These are phyloP conservation scores for Backusella australiensis DNA, from an alignment of 192 early-diverging fungal genomes.

Conservation along the genomic window DNA sequence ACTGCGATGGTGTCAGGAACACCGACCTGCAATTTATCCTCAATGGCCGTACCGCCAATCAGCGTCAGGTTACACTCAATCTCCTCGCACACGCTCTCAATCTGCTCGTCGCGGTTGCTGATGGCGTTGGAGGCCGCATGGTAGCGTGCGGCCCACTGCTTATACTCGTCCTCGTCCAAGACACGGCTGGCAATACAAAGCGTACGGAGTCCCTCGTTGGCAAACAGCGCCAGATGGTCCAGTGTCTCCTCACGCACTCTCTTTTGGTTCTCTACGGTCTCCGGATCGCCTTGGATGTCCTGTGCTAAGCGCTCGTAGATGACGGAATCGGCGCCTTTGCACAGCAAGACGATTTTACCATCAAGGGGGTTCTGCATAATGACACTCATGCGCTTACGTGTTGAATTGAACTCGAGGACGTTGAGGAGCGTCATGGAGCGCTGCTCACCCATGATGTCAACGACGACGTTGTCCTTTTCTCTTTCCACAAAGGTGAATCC, in stretches of 20 bases:
- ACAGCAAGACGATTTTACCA: constrained; percentile 67
- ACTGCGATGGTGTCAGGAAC: constrained; percentile 71
- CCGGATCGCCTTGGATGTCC: constrained; percentile 22
- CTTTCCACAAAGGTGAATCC: constrained; percentile 82
- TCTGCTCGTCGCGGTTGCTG: constrained; percentile 54
- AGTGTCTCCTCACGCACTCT: constrained; percentile 67
- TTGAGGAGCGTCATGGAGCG: constrained; percentile 63
- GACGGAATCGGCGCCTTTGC: constrained; percentile 93
- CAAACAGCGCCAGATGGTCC: constrained; percentile 83
- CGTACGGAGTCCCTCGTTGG: constrained; percentile 73
- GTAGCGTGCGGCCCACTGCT: constrained; percentile 55
- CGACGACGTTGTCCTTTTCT: constrained; percentile 63
- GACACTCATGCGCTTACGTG: constrained; percentile 93
- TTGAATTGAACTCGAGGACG: constrained; percentile 88
- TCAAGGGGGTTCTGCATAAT: constrained; percentile 69
- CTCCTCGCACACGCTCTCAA: constrained; percentile 52
- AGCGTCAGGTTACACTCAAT: constrained; percentile 61
- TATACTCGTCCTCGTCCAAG: constrained; percentile 54
- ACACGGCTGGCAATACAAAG: constrained; percentile 66
- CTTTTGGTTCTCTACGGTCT: constrained; percentile 54
- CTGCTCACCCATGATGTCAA: constrained; percentile 75
- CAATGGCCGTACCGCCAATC: constrained; percentile 77
- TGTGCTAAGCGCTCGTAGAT: constrained; percentile 73
- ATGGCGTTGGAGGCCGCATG: constrained; percentile 48
- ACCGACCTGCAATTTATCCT: constrained; percentile 76